Evolutionary conservation across 2,329 filamentous ascomycete species (phyloP).

Genomic region (Hymenoscyphus fructigenus): DNA sequence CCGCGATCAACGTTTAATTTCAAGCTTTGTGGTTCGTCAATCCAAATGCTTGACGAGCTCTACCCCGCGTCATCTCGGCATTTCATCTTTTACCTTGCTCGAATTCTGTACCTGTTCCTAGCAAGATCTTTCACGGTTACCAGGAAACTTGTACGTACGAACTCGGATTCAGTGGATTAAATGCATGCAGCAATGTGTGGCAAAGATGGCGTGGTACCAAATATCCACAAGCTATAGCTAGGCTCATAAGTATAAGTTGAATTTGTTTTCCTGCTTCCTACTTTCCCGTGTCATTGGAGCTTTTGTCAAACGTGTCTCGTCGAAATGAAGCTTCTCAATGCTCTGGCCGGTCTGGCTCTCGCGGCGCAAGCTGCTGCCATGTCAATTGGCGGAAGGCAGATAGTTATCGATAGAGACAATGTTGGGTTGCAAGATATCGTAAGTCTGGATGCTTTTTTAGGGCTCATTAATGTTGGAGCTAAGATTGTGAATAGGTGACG

Average conservation of each 20-base stretch:
- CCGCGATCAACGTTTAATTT: background rate
- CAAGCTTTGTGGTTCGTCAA: constrained; percentile 7
- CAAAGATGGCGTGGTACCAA: background rate
- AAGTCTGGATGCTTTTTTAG: constrained; percentile 30
- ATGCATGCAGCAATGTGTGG: background rate
- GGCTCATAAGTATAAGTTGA: background rate
- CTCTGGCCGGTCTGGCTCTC: constrained; percentile 39
- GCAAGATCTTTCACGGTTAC: constrained; percentile 12
- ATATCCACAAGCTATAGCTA: background rate
- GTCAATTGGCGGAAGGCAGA: constrained; percentile 49
- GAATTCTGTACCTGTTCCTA: constrained; percentile 12
- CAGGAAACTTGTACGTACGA: background rate
- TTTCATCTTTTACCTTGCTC: constrained; percentile 4
- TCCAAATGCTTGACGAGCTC: background rate
- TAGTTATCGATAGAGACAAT: constrained; percentile 50
- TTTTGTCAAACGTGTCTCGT: background rate
- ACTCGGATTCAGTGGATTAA: background rate
- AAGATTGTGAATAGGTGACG: constrained; percentile 43
- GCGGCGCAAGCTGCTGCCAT: constrained; percentile 47
- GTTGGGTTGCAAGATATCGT: constrained; percentile 56
- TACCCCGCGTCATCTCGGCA: constrained; percentile 16
- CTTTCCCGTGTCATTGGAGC: background rate
- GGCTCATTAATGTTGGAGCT: background rate
- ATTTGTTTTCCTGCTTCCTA: background rate
- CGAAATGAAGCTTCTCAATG: constrained; percentile 42